Base-by-base conservation (phyloP, 805 yeast species). In the Metahyphopichia silvanorum region DNA sequence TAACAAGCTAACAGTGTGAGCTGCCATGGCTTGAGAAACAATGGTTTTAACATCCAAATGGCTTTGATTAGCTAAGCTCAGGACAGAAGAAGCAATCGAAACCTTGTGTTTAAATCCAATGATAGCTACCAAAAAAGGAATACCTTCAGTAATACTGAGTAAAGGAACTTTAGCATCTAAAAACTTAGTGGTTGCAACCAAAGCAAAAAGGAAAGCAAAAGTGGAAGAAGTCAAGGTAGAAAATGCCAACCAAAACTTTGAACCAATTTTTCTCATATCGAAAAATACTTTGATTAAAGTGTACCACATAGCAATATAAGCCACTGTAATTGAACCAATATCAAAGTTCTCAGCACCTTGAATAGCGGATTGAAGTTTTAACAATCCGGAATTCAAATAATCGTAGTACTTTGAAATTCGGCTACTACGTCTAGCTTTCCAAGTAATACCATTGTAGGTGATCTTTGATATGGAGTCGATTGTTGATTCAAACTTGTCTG, bases 101-200 rank as follows among this genome's bases (percentile, higher is more conserved):
- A 86, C 75, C 50, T 89, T 87, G 55, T 86, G 84, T 54, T 86
- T 88, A 61, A 91, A 91, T 2, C 98, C 98, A 51, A 91, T 77
- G 4, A 87, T 81, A 14, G 95, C 87, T 15, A 91, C 95, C 51
- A 91, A 73, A 59, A 91, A 91, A 15, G 98, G 98, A 28, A 91
- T 63, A 21, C 97, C 97, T 63, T 91, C 97, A 36, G 88, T 76
- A 43, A 91, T 68, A 34, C 86, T 77, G 34, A 85, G 65, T 34
- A 86, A 66, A 6, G 95, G 79, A 20, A 91, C 80, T 31, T 73
- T 74, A 28, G 76, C 63, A 21, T 76, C 74, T 29, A 84, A 61
- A 19, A 76, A 49, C 35, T 72, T 69, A 21, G 77, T 73, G 6
- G 85, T 70, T 31, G 82, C 63, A 39, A 84, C 68, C 38, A 66